These are phyloP conservation scores for Dictyophora rubrovolvata DNA, from an alignment of 768 basidiomycete genomes.

Conservation along the genomic window DNA sequence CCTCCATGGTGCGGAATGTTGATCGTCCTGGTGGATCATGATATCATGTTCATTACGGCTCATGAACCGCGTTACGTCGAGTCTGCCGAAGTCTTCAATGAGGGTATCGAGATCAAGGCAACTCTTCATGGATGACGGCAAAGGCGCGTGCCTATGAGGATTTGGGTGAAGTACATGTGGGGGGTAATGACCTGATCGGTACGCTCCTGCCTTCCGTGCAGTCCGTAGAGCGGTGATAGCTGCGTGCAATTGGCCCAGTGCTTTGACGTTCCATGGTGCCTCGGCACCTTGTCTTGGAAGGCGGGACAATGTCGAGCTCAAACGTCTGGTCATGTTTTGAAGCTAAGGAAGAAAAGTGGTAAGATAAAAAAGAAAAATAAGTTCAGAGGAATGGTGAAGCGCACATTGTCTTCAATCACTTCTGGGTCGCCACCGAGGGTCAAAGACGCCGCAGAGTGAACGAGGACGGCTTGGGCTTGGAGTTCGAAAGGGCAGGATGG, in stretches of 20 bases:
- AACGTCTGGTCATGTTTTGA: constrained; percentile 2
- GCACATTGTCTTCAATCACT: constrained; percentile 3
- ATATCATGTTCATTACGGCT: background rate
- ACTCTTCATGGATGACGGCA: background rate
- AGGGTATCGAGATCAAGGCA: constrained; percentile 3
- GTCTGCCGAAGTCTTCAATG: background rate
- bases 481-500: constrained; percentile 1
- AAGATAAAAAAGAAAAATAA: background rate
- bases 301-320: background rate
- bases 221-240: background rate
- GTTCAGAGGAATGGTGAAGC: background rate
- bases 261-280: constrained; percentile 4
- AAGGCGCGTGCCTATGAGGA: background rate
- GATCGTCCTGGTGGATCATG: background rate
- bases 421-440: constrained; percentile 6
- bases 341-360: background rate
- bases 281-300: background rate
- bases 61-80: background rate
- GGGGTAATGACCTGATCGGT: background rate
- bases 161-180: background rate
- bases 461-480: constrained; percentile 2
- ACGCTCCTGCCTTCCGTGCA: background rate
- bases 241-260: constrained; percentile 1
- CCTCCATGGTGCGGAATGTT: background rate
- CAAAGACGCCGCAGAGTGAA: constrained; percentile 5